Evolutionary conservation across 2,329 filamentous ascomycete species (phyloP).

Genomic region (Clarireedia hainanense): DNA sequence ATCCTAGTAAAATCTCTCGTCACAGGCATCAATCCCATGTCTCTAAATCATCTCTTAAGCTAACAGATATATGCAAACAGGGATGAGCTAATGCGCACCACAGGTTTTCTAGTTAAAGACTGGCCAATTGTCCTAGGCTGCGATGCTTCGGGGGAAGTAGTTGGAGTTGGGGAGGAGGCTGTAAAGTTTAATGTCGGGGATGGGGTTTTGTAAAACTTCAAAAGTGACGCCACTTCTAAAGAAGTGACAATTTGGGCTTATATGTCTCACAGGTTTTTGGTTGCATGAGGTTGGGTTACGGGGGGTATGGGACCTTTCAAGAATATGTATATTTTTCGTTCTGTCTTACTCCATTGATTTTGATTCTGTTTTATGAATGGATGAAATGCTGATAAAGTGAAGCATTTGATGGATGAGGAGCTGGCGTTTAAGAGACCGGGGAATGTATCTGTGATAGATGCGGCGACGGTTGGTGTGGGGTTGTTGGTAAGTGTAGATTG

Average conservation of each 20-base stretch:
- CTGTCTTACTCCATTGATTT: not conserved
- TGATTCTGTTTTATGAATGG: not conserved
- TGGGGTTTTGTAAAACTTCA: slow-evolving; percentile 21
- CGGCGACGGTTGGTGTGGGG: slow-evolving; percentile 31
- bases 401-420: slow-evolving; percentile 32
- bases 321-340: not conserved
- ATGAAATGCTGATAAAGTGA: slow-evolving; percentile 13
- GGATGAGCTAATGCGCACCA: slow-evolving; percentile 30
- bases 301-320: slow-evolving; percentile 18
- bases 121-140: slow-evolving; percentile 34
- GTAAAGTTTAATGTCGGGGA: slow-evolving; percentile 30
- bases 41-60: too few relatives aligned
- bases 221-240: too few relatives aligned
- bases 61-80: slow-evolving; percentile 6
- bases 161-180: slow-evolving; percentile 27
- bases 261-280: slow-evolving; percentile 24
- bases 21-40: slow-evolving; percentile 33
- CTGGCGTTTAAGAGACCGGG: slow-evolving; percentile 28
- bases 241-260: too few relatives aligned
- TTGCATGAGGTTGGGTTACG: slow-evolving; percentile 30
- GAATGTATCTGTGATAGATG: slow-evolving; percentile 26
- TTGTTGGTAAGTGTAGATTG: slow-evolving; percentile 23
- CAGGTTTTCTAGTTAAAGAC: slow-evolving; percentile 27
- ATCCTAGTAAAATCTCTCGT: slow-evolving; percentile 32
- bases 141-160: slow-evolving; percentile 31